These are phyloP conservation scores for Mycothermus thermophilus DNA, from an alignment of 495 filamentous ascomycete genomes.

Conservation along the genomic window DNA sequence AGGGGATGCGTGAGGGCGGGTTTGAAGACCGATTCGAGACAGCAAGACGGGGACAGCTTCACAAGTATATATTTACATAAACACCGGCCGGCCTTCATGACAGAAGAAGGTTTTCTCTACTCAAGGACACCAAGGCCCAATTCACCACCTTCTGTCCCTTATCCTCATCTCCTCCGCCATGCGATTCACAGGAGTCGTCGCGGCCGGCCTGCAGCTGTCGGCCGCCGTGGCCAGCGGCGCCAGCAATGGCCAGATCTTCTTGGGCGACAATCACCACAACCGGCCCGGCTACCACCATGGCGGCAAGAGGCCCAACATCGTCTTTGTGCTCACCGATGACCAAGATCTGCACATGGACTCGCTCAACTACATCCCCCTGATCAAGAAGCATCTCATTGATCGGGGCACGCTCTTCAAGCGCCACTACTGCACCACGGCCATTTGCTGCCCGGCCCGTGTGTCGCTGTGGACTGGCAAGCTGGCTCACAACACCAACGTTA, in stretches of 20 bases:
- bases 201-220: constrained; percentile 11
- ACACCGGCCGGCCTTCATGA: too few relatives aligned
- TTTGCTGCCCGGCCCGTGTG: constrained; percentile 53
- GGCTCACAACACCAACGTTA: constrained; percentile 66
- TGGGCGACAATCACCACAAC: too few relatives aligned
- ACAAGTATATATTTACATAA: too few relatives aligned
- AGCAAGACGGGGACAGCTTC: too few relatives aligned
- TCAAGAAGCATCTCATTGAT: constrained; percentile 37
- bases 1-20: too few relatives aligned
- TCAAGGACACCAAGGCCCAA: too few relatives aligned
- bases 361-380: constrained; percentile 41
- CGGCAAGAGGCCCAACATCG: constrained; percentile 36
- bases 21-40: too few relatives aligned
- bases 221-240: not conserved
- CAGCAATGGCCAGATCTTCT: not conserved
- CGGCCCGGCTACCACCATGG: too few relatives aligned
- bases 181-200: constrained; percentile 6
- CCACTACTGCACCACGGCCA: constrained; percentile 48
- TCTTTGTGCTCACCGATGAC: constrained; percentile 55
- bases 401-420: constrained; percentile 41
- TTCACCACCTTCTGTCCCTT: too few relatives aligned
- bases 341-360: constrained; percentile 50
- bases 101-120: too few relatives aligned
- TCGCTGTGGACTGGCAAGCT: constrained; percentile 51
- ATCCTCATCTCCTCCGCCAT: too few relatives aligned